phyloP scores from a whole-genome alignment of 441 rosid species.

The Populus trichocarpa region DNA sequence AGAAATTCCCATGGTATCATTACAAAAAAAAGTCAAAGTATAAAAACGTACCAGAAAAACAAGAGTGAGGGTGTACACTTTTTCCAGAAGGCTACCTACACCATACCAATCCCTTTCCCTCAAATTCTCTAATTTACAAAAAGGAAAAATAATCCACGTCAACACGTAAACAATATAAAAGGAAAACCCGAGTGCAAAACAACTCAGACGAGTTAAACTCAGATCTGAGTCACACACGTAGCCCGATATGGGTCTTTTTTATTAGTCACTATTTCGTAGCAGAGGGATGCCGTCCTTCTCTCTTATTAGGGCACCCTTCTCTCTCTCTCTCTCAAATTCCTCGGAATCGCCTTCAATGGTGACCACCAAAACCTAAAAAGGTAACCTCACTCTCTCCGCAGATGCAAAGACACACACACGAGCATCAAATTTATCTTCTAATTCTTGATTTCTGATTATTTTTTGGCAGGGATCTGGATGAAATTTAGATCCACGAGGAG shows the following conservation, averaged over 20 bases:
- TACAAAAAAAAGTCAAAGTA: background rate
- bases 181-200: background rate
- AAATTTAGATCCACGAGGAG: background rate
- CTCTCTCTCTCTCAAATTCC: background rate
- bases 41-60: background rate
- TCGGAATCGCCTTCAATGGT: conserved; percentile 27
- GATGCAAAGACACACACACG: background rate
- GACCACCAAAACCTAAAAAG: conserved; percentile 29
- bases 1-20: background rate
- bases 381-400: conserved; percentile 13
- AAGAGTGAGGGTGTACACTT: background rate
- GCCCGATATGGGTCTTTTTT: background rate
- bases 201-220: background rate
- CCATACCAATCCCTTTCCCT: background rate
- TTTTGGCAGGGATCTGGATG: background rate
- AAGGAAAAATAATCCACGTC: background rate
- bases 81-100: background rate
- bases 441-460: background rate
- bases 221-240: background rate
- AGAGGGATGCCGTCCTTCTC: conserved; percentile 13
- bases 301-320: conserved; percentile 14
- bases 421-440: background rate
- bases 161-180: background rate
- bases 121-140: background rate
- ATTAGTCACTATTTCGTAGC: background rate